A percentile compares a stretch with the other conserved stretches of the same genome.
Evolutionary conservation across 495 filamentous ascomycete species (phyloP).

Genomic region (Gamarada debralockiae): DNA sequence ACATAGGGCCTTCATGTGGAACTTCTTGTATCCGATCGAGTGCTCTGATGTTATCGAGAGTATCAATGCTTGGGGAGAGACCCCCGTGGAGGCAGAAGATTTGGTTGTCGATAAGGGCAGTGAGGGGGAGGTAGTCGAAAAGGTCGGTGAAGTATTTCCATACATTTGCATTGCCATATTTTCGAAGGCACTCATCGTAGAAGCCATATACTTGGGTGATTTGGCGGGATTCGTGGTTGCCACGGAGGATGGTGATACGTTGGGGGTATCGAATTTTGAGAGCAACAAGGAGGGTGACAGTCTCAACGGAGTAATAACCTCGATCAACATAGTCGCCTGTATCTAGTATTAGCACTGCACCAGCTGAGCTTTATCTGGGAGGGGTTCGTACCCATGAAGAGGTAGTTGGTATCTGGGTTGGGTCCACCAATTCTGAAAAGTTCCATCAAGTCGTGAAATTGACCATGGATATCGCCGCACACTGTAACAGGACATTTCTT

Average conservation of each 20-base stretch:
- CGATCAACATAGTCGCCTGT: conserved; percentile 94
- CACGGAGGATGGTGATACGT: conserved; percentile 94
- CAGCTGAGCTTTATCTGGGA: neutral
- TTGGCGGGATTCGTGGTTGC: conserved; percentile 95
- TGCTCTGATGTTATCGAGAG: conserved; percentile 94
- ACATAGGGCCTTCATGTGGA: conserved; percentile 98
- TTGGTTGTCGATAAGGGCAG: conserved; percentile 98
- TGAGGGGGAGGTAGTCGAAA: conserved; percentile 97
- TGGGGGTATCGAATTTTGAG: conserved; percentile 95
- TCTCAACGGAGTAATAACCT: conserved; percentile 96
- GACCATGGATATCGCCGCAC: conserved; percentile 90
- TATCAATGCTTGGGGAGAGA: conserved; percentile 93
- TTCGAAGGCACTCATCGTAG: conserved; percentile 95
- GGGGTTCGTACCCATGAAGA: conserved; percentile 73
- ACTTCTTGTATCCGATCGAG: conserved; percentile 98
- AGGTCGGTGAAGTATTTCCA: conserved; percentile 99
- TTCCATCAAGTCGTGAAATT: conserved; percentile 94
- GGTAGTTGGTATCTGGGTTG: conserved; percentile 90
- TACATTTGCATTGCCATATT: conserved; percentile 98
- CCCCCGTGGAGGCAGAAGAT: conserved; percentile 99
- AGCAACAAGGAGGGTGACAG: conserved; percentile 87
- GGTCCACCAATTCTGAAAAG: conserved; percentile 90
- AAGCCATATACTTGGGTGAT: conserved; percentile 98
- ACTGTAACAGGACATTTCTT: conserved; percentile 95
- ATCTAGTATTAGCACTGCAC: conserved; percentile 7